phyloP scores from a whole-genome alignment of 768 basidiomycete species.

The Russula dissimulans region DNA sequence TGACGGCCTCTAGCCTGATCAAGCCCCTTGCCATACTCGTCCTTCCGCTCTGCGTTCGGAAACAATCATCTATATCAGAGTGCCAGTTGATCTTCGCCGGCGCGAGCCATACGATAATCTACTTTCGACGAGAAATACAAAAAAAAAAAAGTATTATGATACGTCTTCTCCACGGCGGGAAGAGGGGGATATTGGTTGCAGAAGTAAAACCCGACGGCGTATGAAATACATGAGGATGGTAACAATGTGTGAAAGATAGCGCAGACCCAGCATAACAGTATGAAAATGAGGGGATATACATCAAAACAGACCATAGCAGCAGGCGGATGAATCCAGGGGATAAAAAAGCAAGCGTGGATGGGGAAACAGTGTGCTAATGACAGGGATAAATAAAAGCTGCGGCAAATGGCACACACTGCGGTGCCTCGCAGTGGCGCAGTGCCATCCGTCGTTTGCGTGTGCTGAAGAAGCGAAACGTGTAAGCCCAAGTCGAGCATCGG shows the following conservation, averaged over 20 bases:
- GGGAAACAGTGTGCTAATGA: conserved; percentile 4
- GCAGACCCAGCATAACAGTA: conserved; percentile 13
- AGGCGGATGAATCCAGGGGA: conserved; percentile 9
- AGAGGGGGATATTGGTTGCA: conserved; percentile 17
- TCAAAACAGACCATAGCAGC: conserved; percentile 13
- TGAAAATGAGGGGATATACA: conserved; percentile 14
- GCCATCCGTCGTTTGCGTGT: background rate
- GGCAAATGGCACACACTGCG: conserved; percentile 19
- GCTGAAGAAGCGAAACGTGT: background rate
- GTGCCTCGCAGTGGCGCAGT: conserved; percentile 9
- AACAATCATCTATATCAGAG: background rate
- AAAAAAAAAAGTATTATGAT: conserved; percentile 9
- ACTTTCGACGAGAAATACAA: conserved; percentile 17
- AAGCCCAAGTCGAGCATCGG: background rate
- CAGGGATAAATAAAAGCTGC: conserved; percentile 10
- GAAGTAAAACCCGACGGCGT: background rate
- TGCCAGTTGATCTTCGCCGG: background rate
- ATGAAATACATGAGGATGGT: conserved; percentile 19
- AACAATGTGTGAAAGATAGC: conserved; percentile 15
- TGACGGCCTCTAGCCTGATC: background rate
- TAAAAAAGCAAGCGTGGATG: conserved; percentile 12
- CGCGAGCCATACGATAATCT: conserved; percentile 10
- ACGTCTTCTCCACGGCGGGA: conserved; percentile 1
- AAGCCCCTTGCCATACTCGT: background rate
- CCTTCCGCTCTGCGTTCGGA: background rate